Conservation (phyloP, 2,329 filamentous ascomycete genomes). For the Hysterium pulicare region DNA sequence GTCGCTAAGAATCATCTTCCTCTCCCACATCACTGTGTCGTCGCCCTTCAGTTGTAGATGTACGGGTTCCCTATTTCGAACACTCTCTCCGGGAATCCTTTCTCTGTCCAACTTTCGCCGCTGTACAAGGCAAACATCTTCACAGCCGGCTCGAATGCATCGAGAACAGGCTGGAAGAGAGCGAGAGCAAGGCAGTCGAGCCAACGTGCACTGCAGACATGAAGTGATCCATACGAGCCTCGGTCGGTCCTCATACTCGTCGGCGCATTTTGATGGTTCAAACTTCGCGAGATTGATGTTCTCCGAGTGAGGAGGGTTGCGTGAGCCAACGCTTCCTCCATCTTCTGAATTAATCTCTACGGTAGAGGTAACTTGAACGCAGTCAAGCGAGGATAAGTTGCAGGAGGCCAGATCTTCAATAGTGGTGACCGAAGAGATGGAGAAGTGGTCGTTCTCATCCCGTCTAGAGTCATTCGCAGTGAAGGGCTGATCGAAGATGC, state of each 20-base stretch:
- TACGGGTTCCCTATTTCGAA: constrained; percentile 7
- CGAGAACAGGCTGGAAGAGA: constrained; percentile 25
- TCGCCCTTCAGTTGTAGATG: constrained; percentile 18
- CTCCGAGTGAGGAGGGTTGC: background rate
- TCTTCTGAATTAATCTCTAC: background rate
- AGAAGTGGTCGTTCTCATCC: background rate
- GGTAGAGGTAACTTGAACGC: background rate
- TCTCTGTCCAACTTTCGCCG: constrained; percentile 18
- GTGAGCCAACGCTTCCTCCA: no score
- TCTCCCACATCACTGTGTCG: constrained; percentile 10
- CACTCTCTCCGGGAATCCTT: background rate
- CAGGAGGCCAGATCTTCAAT: background rate
- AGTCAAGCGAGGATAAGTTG: background rate
- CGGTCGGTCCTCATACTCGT: background rate
- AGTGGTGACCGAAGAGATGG: constrained; percentile 1
- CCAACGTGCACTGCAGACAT: constrained; percentile 28
- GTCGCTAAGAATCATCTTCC: constrained; percentile 12
- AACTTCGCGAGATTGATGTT: background rate
- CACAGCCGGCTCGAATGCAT: constrained; percentile 18
- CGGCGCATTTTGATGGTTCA: background rate
- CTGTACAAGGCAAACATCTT: constrained; percentile 20
- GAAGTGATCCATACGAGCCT: constrained; percentile 23
- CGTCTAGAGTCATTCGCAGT: background rate
- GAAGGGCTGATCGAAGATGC: constrained; percentile 19
- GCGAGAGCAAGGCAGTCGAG: constrained; percentile 25